Evolutionary conservation across 495 filamentous ascomycete genomes (phyloP).

Genomic region (Daldinia loculata): DNA sequence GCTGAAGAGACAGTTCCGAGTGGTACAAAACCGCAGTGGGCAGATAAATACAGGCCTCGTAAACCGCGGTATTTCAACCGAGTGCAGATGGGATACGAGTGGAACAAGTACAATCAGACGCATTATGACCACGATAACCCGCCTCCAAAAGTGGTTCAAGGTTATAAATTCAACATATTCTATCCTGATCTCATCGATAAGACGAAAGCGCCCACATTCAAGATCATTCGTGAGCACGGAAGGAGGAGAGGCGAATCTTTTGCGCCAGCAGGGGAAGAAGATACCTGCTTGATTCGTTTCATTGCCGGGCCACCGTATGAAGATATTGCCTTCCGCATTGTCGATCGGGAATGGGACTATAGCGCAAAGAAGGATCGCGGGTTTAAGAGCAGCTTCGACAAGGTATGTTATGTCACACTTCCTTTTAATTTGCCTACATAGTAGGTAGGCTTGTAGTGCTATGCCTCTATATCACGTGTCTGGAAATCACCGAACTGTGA

Average conservation of each 20-base stretch:
- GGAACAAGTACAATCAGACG: constrained; percentile 99
- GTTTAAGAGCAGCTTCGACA: constrained; percentile 97
- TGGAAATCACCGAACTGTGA: background rate
- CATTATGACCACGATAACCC: constrained; percentile 99
- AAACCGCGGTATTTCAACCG: constrained; percentile 98
- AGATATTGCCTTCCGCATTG: constrained; percentile 96
- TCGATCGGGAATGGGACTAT: constrained; percentile 99
- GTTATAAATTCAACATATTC: constrained; percentile 99
- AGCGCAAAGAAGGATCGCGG: constrained; percentile 94
- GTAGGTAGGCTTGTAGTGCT: background rate
- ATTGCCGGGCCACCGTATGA: constrained; percentile 96
- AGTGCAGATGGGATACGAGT: constrained; percentile 99
- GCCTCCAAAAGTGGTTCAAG: constrained; percentile 96
- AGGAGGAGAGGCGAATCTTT: constrained; percentile 89
- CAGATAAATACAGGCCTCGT: constrained; percentile 86
- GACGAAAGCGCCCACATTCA: constrained; percentile 90
- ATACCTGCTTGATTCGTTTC: constrained; percentile 96
- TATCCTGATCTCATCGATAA: constrained; percentile 99
- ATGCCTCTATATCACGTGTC: constrained; percentile 13
- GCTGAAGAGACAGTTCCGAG: constrained; percentile 83
- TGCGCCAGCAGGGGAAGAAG: constrained; percentile 95
- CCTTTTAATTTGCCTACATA: background rate
- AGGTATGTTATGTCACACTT: constrained; percentile 67
- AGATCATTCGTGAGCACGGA: constrained; percentile 91
- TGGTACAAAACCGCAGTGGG: constrained; percentile 76